phyloP scores from a whole-genome alignment of 257 asterid genomes.

The Primulina eburnea region DNA sequence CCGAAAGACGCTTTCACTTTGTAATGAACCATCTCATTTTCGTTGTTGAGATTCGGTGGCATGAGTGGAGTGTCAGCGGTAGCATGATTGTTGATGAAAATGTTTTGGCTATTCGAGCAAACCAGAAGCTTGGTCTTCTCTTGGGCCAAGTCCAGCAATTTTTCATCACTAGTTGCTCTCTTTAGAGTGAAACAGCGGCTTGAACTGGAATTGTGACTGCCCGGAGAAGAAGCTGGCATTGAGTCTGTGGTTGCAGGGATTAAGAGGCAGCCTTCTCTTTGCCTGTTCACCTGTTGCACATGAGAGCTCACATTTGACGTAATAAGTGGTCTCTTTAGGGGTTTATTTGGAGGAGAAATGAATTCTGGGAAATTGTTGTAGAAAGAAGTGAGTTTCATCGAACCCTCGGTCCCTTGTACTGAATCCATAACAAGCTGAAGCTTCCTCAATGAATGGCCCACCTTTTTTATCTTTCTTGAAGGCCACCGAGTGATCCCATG shows the following conservation, averaged over 20 bases:
- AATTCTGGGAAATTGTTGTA: slow-evolving; percentile 75
- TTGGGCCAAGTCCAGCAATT: slow-evolving; percentile 42
- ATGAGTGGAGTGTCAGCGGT: slow-evolving; percentile 38
- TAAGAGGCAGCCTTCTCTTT: background rate
- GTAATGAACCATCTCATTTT: slow-evolving; percentile 26
- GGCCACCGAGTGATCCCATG: slow-evolving; percentile 89
- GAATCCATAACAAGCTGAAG: slow-evolving; percentile 87
- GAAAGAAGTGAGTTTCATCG: slow-evolving; percentile 71
- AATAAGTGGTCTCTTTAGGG: slow-evolving; percentile 20
- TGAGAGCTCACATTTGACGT: slow-evolving; percentile 24
- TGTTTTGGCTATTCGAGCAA: slow-evolving; percentile 62
- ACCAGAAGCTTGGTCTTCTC: slow-evolving; percentile 49
- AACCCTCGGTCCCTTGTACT: slow-evolving; percentile 74
- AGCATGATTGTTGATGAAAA: slow-evolving; percentile 30
- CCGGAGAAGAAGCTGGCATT: slow-evolving; percentile 55
- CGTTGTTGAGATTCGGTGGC: slow-evolving; percentile 32
- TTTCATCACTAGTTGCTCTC: slow-evolving; percentile 51
- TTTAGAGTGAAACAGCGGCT: slow-evolving; percentile 47
- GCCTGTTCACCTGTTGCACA: background rate
- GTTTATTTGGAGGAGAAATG: slow-evolving; percentile 38
- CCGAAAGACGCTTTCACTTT: slow-evolving; percentile 68
- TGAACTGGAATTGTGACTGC: slow-evolving; percentile 52
- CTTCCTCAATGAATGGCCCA: slow-evolving; percentile 71
- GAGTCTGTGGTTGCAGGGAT: slow-evolving; percentile 23
- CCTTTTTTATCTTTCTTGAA: slow-evolving; percentile 84